Base-by-base conservation (phyloP, 768 basidiomycete species). In the Exidia glandulosa region DNA sequence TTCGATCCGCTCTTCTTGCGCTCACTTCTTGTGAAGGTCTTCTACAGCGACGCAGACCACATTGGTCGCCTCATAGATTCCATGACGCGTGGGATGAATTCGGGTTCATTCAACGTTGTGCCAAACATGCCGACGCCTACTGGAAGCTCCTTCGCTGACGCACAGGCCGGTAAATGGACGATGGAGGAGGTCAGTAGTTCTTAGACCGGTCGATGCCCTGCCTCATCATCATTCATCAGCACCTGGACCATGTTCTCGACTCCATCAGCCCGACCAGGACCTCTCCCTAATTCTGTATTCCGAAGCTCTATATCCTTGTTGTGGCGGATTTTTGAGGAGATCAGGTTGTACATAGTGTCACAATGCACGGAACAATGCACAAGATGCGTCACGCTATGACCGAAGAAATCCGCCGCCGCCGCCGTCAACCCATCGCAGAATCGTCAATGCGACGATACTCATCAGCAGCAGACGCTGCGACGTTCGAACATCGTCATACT, bases 51-150 rank as follows among this genome's bases (percentile, higher is more conserved):
- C 19, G 77, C 86, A 27, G 81, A 83, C 45, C 85, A 90, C 62
- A 91, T 93, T 69, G 88, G 87, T 47, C 87, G 84, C 64, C 77
- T 93, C 61, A 90, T 93, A 60, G 90, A 93, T 68, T 83, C 74
- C 66, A 81, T 93, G 68, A 90, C 90, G 54, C 85, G 85, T 69
- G 86, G 84, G 32, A 83, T 84, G 76, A 90, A 93, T 63, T 78
- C 88, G 45, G 90, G 88, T 52, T 86, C 89, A 36, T 90, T 91
- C 77, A 91, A 91, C 67, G 82, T 91, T 67, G 67, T 78, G 36
- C 80, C 83, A 13, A 71, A 75, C 64, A 25, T 54, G 10, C 25
- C 30, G 50, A 54, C 50, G 12, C 25, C 31, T 32, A 32, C 47
- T 19, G 34, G 52, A 48, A 19, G 48, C 48, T 12, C 59, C 48